phyloP scores from a whole-genome alignment of 1,284 basidiomycete genomes.

The Golubevia sp. region DNA sequence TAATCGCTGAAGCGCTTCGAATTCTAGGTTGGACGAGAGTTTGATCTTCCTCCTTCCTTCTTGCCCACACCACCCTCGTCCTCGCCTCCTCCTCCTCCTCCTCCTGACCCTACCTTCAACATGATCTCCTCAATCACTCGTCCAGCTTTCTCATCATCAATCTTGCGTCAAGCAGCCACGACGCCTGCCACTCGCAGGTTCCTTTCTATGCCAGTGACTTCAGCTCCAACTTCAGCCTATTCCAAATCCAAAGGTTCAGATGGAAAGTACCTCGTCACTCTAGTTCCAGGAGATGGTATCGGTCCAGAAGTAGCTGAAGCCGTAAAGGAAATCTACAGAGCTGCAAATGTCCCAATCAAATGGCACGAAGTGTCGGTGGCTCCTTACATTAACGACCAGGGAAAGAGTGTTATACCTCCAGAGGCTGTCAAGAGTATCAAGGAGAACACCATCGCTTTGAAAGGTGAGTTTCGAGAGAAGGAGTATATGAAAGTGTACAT shows the following conservation, averaged over 20 bases:
- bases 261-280: constrained; percentile 90
- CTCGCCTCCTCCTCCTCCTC: no score
- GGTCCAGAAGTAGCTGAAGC: constrained; percentile 97
- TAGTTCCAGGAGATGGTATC: constrained; percentile 93
- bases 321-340: constrained; percentile 88
- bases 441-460: constrained; percentile 96
- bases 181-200: no score
- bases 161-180: no score
- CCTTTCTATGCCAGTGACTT: constrained; percentile 12
- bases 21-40: no score
- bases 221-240: constrained; percentile 52
- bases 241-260: constrained; percentile 53
- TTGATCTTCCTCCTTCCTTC: no score
- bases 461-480: constrained; percentile 81
- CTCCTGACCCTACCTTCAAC: no score
- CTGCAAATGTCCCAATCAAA: constrained; percentile 91
- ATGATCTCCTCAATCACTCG: no score
- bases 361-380: constrained; percentile 99
- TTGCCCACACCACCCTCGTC: no score
- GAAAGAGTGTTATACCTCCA: constrained; percentile 96
- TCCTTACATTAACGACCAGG: constrained; percentile 82
- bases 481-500: no score
- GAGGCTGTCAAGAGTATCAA: constrained; percentile 87
- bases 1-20: no score
- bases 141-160: no score